phyloP scores from a whole-genome alignment of 768 basidiomycete species.

The Tulasnella sp. region DNA sequence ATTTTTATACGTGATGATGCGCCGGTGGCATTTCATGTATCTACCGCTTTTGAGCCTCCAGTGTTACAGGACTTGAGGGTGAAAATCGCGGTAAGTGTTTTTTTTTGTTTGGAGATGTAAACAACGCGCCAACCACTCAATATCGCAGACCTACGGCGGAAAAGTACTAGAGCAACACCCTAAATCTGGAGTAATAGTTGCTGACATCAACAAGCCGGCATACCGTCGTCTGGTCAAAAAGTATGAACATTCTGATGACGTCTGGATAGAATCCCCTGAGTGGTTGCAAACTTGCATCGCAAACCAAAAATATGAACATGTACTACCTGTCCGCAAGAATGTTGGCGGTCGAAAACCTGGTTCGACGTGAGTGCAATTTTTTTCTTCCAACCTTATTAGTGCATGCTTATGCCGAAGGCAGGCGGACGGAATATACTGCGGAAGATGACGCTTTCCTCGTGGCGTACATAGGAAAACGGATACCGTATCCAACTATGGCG shows the following conservation, averaged over 20 bases:
- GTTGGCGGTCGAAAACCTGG: neutral
- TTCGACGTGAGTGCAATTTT: neutral
- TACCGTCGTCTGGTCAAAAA: neutral
- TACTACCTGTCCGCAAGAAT: neutral
- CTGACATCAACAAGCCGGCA: neutral
- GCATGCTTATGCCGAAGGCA: neutral
- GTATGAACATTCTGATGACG: conserved; percentile 3
- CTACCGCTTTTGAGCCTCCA: neutral
- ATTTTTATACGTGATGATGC: neutral
- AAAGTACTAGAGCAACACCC: neutral
- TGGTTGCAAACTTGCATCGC: conserved; percentile 7
- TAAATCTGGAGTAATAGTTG: neutral
- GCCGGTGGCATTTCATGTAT: neutral
- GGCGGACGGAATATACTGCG: conserved; percentile 1
- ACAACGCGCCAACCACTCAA: neutral
- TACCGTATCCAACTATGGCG: conserved; percentile 2
- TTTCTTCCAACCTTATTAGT: neutral
- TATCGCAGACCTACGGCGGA: conserved; percentile 1
- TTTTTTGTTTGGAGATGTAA: neutral
- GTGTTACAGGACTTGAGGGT: neutral
- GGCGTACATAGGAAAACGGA: neutral
- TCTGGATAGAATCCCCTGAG: conserved; percentile 3
- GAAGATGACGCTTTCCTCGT: conserved; percentile 7
- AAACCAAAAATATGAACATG: conserved; percentile 1
- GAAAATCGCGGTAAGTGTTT: neutral